Percentiles rank a stretch among this genome's conserved stretches.
These are phyloP conservation scores for Beauveria medogensis DNA, from an alignment of 2,329 filamentous ascomycete species.

Conservation along the genomic window DNA sequence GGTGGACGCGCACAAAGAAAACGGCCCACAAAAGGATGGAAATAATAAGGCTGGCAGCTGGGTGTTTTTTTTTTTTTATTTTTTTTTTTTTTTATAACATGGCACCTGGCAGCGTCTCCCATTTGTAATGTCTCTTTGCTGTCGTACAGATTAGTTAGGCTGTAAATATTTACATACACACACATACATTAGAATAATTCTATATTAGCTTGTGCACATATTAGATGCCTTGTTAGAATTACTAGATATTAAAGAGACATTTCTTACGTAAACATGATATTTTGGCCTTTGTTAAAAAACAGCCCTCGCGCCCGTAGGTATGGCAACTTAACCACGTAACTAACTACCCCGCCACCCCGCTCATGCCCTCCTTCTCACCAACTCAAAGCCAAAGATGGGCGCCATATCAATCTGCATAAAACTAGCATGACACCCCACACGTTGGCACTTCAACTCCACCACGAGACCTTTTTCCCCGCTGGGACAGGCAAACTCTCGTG, in stretches of 20 bases:
- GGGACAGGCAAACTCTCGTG: neutral
- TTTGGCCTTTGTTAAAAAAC: no score
- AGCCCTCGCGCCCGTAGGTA: no score
- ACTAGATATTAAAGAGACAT: neutral
- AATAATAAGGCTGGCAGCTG: no score
- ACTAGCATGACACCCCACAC: constrained; percentile 7
- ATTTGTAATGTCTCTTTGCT: neutral
- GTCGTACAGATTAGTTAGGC: neutral
- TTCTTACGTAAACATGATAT: neutral
- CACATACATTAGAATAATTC: neutral
- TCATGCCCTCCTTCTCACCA: neutral
- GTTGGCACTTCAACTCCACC: constrained; percentile 9
- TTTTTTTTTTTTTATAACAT: neutral
- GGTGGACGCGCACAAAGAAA: neutral
- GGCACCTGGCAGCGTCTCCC: neutral
- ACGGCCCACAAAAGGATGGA: no score
- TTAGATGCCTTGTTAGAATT: neutral
- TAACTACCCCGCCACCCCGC: neutral
- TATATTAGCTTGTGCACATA: neutral
- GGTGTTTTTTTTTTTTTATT: neutral
- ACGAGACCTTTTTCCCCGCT: neutral
- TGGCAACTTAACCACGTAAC: no score
- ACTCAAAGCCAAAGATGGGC: constrained; percentile 9
- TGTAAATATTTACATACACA: neutral
- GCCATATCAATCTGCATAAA: constrained; percentile 7